phyloP scores from a whole-genome alignment of 164 flowering plant genomes.

The Chloranthus sessilifolius region DNA sequence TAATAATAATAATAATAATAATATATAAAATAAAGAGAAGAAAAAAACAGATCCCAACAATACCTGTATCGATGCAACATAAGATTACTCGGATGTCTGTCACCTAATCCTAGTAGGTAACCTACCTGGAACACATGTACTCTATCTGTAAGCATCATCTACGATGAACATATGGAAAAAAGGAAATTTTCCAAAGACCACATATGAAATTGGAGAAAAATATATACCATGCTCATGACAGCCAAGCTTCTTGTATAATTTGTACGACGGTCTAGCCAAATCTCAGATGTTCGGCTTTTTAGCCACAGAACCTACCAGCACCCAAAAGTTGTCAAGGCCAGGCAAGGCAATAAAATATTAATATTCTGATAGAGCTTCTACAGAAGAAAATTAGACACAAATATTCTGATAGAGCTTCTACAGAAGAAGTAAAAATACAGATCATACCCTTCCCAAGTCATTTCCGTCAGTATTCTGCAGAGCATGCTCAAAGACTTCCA shows the following conservation, averaged over 20 bases:
- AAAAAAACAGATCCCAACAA: neutral
- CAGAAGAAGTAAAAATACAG: neutral
- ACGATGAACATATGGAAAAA: neutral
- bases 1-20: no score
- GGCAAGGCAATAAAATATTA: no score
- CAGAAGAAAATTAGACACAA: no score
- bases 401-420: no score
- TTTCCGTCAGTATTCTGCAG: constrained; percentile 88
- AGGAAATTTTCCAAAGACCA: neutral
- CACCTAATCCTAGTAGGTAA: constrained; percentile 98
- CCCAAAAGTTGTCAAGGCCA: neutral
- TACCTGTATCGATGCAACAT: constrained; percentile 99
- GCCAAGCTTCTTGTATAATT: constrained; percentile 98
- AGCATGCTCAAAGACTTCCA: constrained; percentile 95
- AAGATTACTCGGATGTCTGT: constrained; percentile 97
- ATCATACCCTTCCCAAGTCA: constrained; percentile 76
- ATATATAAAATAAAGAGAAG: neutral
- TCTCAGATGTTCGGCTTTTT: constrained; percentile 96
- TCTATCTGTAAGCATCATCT: constrained; percentile 4
- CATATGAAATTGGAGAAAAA: neutral
- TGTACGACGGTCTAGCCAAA: constrained; percentile 95
- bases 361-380: no score
- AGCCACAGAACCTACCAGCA: constrained; percentile 83
- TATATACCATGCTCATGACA: constrained; percentile 97
- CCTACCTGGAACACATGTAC: constrained; percentile 64